Conservation (phyloP, 129 eudicot genomes). For the Helianthus tuberosus region DNA sequence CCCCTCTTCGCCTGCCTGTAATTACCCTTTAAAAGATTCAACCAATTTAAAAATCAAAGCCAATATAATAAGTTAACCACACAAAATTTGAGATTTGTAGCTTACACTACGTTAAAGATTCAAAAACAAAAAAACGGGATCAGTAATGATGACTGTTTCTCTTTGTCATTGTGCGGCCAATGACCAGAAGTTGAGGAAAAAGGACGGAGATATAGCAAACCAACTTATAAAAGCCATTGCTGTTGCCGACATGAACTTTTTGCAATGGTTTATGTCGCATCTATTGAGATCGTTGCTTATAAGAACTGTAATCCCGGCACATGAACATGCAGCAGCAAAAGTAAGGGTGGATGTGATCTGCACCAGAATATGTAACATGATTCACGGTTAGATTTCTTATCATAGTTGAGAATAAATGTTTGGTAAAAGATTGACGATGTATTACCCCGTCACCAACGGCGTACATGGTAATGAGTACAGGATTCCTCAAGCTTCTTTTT, state of each 20-base stretch:
- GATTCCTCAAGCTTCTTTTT: slow-evolving; percentile 66
- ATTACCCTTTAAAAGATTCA: not conserved
- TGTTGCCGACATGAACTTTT: slow-evolving; percentile 81
- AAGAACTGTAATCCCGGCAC: slow-evolving; percentile 66
- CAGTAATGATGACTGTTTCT: slow-evolving; percentile 4
- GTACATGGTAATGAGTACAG: slow-evolving; percentile 56
- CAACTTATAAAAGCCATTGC: slow-evolving; percentile 91
- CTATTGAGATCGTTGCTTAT: slow-evolving; percentile 73
- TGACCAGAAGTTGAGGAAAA: slow-evolving; percentile 81
- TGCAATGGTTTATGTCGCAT: slow-evolving; percentile 79
- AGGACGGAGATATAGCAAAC: slow-evolving; percentile 82
- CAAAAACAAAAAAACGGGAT: slow-evolving; percentile 4
- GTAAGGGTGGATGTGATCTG: slow-evolving; percentile 64
- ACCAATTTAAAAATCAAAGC: not conserved
- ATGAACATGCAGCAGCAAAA: slow-evolving; percentile 66
- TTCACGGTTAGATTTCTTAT: not conserved
- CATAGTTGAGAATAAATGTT: not conserved
- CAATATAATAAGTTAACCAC: slow-evolving; percentile 4
- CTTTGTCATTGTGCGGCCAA: slow-evolving; percentile 59
- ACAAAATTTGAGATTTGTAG: slow-evolving; percentile 24
- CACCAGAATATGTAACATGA: slow-evolving; percentile 17
- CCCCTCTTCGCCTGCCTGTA: too few species aligned
- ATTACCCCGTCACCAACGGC: slow-evolving; percentile 91
- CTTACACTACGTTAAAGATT: slow-evolving; percentile 3
- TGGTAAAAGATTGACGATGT: not conserved